These are phyloP conservation scores for Rhizodiscina lignyota DNA, from an alignment of 495 filamentous ascomycete species.

Conservation along the genomic window DNA sequence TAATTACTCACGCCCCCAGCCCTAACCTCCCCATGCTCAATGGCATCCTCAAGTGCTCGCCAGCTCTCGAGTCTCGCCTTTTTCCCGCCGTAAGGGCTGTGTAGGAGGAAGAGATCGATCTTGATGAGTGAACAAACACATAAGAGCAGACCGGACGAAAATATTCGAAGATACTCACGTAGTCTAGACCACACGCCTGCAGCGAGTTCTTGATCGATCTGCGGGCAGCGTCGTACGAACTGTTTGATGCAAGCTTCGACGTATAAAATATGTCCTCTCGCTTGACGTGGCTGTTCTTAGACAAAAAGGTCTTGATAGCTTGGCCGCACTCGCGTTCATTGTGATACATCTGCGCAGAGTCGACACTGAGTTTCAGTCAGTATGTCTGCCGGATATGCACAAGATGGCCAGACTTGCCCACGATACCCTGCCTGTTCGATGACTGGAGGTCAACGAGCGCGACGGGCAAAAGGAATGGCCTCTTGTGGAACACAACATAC, in stretches of 20 bases:
- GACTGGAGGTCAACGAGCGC: constrained; percentile 1
- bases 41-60: constrained; percentile 49
- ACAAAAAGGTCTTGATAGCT: constrained; percentile 36
- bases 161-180: constrained; percentile 18
- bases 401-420: constrained; percentile 10
- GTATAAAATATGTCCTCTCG: constrained; percentile 52
- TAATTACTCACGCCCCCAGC: constrained; percentile 52
- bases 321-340: constrained; percentile 44
- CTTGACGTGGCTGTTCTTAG: constrained; percentile 26
- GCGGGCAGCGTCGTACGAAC: constrained; percentile 38
- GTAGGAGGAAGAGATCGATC: constrained; percentile 54
- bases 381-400: neutral
- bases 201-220: constrained; percentile 34
- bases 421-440: constrained; percentile 15
- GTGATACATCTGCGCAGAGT: constrained; percentile 46
- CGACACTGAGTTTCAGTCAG: constrained; percentile 26
- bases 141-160: neutral
- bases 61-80: constrained; percentile 42
- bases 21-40: constrained; percentile 39
- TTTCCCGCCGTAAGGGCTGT: constrained; percentile 47
- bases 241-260: constrained; percentile 43
- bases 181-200: constrained; percentile 35
- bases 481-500: too few relatives aligned
- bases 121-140: constrained; percentile 16
- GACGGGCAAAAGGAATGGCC: constrained; percentile 19